Conservation (phyloP, 2,329 filamentous ascomycete genomes). For the Pseudogymnoascus sp. region DNA sequence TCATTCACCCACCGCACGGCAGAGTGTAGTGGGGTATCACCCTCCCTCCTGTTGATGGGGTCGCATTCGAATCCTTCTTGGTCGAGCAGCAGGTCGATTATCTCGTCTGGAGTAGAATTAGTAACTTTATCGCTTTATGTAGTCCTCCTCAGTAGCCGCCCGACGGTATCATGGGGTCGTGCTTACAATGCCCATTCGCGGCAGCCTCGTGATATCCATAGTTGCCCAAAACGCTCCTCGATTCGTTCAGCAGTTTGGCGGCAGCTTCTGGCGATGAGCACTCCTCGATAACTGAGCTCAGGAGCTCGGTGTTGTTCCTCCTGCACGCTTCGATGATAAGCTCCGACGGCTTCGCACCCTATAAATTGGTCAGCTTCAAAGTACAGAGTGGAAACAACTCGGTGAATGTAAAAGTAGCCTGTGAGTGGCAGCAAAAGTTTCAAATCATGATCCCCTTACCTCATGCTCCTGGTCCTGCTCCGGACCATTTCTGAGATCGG, state of each 20-base stretch:
- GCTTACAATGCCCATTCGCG: conserved; percentile 73
- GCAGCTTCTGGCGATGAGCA: conserved; percentile 49
- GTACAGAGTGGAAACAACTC: not conserved
- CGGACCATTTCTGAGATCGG: conserved; percentile 20
- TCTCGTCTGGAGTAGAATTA: conserved; percentile 49
- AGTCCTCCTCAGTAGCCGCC: not conserved
- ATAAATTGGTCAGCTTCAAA: conserved; percentile 8
- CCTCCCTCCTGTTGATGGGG: conserved; percentile 60
- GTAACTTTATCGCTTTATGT: not conserved
- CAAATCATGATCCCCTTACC: conserved; percentile 13
- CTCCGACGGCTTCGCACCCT: conserved; percentile 82
- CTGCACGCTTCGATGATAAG: conserved; percentile 87
- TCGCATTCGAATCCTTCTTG: conserved; percentile 82
- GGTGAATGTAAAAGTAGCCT: not conserved
- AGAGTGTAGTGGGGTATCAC: conserved; percentile 72
- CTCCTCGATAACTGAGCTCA: conserved; percentile 64
- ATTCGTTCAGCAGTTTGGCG: conserved; percentile 73
- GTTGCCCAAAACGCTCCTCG: conserved; percentile 79
- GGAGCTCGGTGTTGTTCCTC: conserved; percentile 81
- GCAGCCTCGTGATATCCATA: conserved; percentile 87
- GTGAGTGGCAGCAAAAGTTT: not conserved
- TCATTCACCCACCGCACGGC: conserved; percentile 70
- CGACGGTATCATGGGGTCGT: not conserved
- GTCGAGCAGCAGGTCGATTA: conserved; percentile 75
- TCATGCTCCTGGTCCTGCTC: conserved; percentile 24